Evolutionary conservation across 345 rosid species (phyloP), one percentile per base, ranked within the genome.

Genomic region (Pistacia vera): DNA sequence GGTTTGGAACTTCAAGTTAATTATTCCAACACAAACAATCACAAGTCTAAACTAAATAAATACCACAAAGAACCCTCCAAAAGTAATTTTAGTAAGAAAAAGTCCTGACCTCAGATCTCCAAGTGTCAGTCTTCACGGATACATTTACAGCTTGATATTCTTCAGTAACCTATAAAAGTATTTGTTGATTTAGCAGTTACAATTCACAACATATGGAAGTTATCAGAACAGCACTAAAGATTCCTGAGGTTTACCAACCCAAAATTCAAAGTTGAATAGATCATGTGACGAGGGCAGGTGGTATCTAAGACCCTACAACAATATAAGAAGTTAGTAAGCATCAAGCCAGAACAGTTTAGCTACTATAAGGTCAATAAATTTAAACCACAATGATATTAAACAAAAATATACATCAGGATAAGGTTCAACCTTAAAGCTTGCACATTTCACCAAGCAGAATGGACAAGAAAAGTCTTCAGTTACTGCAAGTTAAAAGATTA

Each of bases 401-500:
- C 4, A 63, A 57, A 18, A 69, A 68, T 49, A 38, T 2, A 59
- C 38, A 58, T 22, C 28, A 55, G 20, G 25, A 38, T 74, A 51
- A 60, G 57, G 49, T 71, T 75, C 70, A 56, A 94, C 99, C 99
- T 92, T 92, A 80, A 91, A 94, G 90, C 97, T 94, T 68, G 87
- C 94, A 80, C 98, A 97, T 83, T 91, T 97, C 63, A 88, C 93
- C 86, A 97, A 87, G 90, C 99, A 94, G 82, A 97, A 92, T 77
- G 99, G 97, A 83, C 99, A 94, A 64, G 98, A 87, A 83, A 92
- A 97, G 79, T 97, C 98, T 90, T 94, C 99, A 55, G 99, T 97
- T 75, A 94, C 99, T 94, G 97, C 90, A 85, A 78, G 61, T 65
- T 56, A 82, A 60, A 56, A 57, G 20, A 71, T 17, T 51, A 61